phyloP scores from a whole-genome alignment of 2,329 filamentous ascomycete species.

The Arthrobotrys iridis region DNA sequence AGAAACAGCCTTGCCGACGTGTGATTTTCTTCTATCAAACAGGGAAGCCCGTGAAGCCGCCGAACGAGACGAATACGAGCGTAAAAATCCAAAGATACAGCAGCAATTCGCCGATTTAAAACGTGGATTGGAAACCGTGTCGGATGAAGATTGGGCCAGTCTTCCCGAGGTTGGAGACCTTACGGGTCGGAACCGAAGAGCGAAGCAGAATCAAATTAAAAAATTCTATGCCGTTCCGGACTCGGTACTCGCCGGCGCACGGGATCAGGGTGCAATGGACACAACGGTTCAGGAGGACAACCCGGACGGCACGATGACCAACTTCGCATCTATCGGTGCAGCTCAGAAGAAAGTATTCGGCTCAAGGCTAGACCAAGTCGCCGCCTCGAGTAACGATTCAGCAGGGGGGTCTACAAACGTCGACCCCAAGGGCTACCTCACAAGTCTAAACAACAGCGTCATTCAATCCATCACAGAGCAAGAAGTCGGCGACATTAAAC shows the following conservation, averaged over 20 bases:
- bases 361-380: slow-evolving; percentile 90
- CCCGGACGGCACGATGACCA: slow-evolving; percentile 89
- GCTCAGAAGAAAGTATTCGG: slow-evolving; percentile 95
- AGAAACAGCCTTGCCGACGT: slow-evolving; percentile 81
- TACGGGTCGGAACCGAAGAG: slow-evolving; percentile 89
- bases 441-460: slow-evolving; percentile 82
- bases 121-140: slow-evolving; percentile 83
- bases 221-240: slow-evolving; percentile 94
- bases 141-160: slow-evolving; percentile 95
- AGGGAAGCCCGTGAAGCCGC: slow-evolving; percentile 94
- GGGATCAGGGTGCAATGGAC: slow-evolving; percentile 81
- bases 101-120: slow-evolving; percentile 98
- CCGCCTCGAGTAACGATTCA: slow-evolving; percentile 75
- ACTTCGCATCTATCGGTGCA: slow-evolving; percentile 96
- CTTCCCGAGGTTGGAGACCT: slow-evolving; percentile 95
- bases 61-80: slow-evolving; percentile 94
- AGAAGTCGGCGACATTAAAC: slow-evolving; percentile 92
- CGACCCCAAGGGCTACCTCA: slow-evolving; percentile 95
- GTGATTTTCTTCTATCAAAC: slow-evolving; percentile 63
- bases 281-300: slow-evolving; percentile 86
- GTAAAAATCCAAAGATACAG: slow-evolving; percentile 96
- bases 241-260: slow-evolving; percentile 87
- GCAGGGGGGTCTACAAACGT: slow-evolving; percentile 87
- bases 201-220: slow-evolving; percentile 65
- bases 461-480: slow-evolving; percentile 75